Evolutionary conservation across 2,329 filamentous ascomycete genomes (phyloP).

Genomic region (Fusarium hostae): DNA sequence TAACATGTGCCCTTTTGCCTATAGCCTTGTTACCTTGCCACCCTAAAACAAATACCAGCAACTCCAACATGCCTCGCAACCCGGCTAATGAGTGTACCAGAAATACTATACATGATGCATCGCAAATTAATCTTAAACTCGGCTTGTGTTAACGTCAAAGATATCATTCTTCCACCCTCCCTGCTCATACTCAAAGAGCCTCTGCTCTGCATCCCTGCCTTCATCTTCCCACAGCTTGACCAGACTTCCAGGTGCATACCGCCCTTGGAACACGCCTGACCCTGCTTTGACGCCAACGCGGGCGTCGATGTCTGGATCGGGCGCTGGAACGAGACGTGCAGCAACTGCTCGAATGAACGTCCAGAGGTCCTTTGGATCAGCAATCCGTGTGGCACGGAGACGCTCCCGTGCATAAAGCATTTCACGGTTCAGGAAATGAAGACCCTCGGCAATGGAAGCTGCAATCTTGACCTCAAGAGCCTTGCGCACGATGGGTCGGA

Average conservation of each 20-base stretch:
- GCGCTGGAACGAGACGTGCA: slow-evolving; percentile 76
- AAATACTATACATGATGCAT: slow-evolving; percentile 6
- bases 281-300: slow-evolving; percentile 74
- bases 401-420: slow-evolving; percentile 87
- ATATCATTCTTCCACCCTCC: slow-evolving; percentile 87
- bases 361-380: slow-evolving; percentile 78
- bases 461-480: slow-evolving; percentile 84
- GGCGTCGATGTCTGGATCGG: slow-evolving; percentile 81
- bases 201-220: slow-evolving; percentile 74
- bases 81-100: slow-evolving; percentile 21
- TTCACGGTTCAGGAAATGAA: slow-evolving; percentile 84
- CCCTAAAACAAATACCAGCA: slow-evolving; percentile 18
- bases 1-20: slow-evolving; percentile 18
- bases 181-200: slow-evolving; percentile 76
- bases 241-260: slow-evolving; percentile 89
- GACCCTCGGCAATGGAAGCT: slow-evolving; percentile 72
- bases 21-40: neutral
- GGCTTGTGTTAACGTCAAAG: slow-evolving; percentile 68
- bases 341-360: slow-evolving; percentile 86
- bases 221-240: slow-evolving; percentile 92
- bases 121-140: slow-evolving; percentile 25
- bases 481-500: slow-evolving; percentile 83
- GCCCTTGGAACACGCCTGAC: slow-evolving; percentile 76
- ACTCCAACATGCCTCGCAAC: slow-evolving; percentile 23
- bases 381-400: slow-evolving; percentile 84